phyloP scores from a whole-genome alignment of 148 eudicot genomes.

The Rhododendron vialii region DNA sequence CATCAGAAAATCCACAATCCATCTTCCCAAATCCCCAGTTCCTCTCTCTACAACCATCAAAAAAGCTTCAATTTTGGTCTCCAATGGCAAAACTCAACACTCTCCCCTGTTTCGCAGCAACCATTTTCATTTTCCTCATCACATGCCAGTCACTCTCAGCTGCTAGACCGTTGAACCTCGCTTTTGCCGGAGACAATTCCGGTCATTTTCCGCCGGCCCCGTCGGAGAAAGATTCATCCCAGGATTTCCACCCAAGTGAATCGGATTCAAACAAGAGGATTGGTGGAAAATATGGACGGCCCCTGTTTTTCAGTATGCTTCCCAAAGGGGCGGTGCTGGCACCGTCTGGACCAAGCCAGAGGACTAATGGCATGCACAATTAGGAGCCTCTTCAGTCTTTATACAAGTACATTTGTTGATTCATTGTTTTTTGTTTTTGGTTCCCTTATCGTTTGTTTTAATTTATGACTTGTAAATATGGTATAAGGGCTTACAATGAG shows the following conservation, averaged over 20 bases:
- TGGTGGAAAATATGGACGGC: background rate
- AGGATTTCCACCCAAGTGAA: background rate
- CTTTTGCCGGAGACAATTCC: background rate
- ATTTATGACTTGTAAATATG: background rate
- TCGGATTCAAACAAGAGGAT: background rate
- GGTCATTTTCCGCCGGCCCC: background rate
- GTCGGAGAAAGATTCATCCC: background rate
- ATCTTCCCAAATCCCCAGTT: background rate
- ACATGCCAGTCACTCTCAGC: slow-evolving; percentile 7
- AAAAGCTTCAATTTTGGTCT: background rate
- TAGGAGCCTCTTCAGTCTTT: background rate
- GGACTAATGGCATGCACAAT: background rate
- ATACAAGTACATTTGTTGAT: background rate
- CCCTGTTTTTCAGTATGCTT: slow-evolving; percentile 12
- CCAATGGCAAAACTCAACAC: background rate
- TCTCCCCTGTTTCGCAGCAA: background rate
- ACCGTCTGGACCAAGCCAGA: slow-evolving; percentile 11
- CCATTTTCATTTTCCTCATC: slow-evolving; percentile 10
- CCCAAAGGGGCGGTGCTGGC: slow-evolving; percentile 12
- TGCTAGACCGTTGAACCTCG: background rate
- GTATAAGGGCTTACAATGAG: background rate
- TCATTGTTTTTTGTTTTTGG: background rate
- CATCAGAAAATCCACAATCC: background rate
- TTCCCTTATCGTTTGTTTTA: background rate
- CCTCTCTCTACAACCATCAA: background rate